Evolutionary conservation across 805 yeast species (phyloP).

Genomic region (Pichia pseudocactophila): DNA sequence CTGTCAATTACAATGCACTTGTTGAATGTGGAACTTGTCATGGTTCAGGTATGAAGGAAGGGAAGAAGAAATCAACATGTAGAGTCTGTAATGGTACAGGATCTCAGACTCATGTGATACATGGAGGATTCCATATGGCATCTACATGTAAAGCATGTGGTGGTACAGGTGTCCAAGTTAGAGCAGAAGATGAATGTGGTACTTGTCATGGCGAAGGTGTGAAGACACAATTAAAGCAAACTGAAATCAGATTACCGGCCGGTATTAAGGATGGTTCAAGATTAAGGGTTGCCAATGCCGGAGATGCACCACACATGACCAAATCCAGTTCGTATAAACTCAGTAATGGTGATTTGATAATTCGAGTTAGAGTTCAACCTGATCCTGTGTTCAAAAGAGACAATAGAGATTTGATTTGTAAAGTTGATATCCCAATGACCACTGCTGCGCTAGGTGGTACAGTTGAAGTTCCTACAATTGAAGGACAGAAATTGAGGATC

Average conservation of each 20-base stretch:
- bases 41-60: conserved; percentile 78
- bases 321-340: conserved; percentile 60
- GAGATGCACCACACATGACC: conserved; percentile 79
- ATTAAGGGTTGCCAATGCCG: conserved; percentile 76
- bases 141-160: conserved; percentile 82
- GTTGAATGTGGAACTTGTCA: conserved; percentile 72
- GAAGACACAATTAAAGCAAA: conserved; percentile 52
- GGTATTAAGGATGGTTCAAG: conserved; percentile 85
- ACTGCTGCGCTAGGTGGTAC: conserved; percentile 96
- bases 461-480: conserved; percentile 79
- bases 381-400: conserved; percentile 64
- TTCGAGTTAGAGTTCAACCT: conserved; percentile 68
- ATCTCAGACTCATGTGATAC: conserved; percentile 70
- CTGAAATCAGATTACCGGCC: conserved; percentile 77
- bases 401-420: conserved; percentile 57
- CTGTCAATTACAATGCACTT: conserved; percentile 62
- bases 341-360: conserved; percentile 79
- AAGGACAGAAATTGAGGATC: conserved; percentile 63
- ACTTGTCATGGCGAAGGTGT: conserved; percentile 91
- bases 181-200: conserved; percentile 59
- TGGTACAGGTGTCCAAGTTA: conserved; percentile 79
- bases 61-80: conserved; percentile 71
- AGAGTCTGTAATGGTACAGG: conserved; percentile 90
- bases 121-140: conserved; percentile 95
- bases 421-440: conserved; percentile 74